phyloP scores from a whole-genome alignment of 169 alveolate species.

The Cryptosporidium parvum region DNA sequence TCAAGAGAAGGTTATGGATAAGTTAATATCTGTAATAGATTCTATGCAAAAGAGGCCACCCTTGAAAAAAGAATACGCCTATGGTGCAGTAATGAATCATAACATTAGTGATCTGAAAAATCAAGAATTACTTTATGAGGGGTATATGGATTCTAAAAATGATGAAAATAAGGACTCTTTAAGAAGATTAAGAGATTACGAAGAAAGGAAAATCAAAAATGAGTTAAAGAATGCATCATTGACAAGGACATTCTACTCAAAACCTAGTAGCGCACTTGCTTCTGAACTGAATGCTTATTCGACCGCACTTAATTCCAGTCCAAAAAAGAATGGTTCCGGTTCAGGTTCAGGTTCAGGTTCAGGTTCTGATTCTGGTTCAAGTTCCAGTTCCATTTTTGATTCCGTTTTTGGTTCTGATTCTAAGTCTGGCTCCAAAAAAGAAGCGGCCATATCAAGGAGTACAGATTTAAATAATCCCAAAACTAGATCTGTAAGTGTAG shows the following conservation, averaged over 20 bases:
- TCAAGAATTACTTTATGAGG: neutral
- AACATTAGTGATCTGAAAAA: neutral
- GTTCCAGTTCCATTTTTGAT: neutral
- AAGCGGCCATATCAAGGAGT: no score
- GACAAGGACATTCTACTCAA: conserved; percentile 4
- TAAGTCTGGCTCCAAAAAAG: no score
- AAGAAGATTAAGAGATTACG: neutral
- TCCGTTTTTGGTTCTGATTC: neutral
- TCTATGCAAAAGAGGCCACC: conserved; percentile 22
- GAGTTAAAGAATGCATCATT: conserved; percentile 10
- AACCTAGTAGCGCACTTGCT: neutral
- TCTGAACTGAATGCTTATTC: neutral
- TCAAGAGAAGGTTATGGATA: conserved; percentile 44
- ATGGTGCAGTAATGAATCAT: conserved; percentile 20
- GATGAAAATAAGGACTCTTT: neutral
- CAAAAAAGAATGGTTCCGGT: neutral
- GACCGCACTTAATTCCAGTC: neutral
- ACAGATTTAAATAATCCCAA: no score
- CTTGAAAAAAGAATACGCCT: neutral
- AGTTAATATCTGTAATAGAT: conserved; percentile 12
- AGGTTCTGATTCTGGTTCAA: neutral
- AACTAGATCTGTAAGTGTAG: no score
- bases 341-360: neutral
- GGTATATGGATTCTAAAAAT: neutral
- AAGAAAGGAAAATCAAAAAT: neutral